phyloP scores from a whole-genome alignment of 805 yeast genomes.

The Metschnikowia borealis region DNA sequence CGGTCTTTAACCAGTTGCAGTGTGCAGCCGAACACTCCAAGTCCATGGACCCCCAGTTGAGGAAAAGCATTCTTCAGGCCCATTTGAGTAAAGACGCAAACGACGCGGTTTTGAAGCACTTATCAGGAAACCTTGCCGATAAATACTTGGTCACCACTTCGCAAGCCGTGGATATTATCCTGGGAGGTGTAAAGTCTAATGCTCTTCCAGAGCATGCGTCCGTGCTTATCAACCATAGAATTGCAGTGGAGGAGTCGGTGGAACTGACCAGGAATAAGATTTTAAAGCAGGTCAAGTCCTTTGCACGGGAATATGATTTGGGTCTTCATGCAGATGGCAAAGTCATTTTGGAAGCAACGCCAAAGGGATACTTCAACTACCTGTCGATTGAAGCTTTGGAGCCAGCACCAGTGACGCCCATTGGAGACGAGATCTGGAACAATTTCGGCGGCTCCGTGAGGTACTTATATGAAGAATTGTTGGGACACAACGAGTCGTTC shows the following conservation, averaged over 20 bases:
- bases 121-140: constrained; percentile 22
- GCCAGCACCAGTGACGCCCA: constrained; percentile 47
- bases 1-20: constrained; percentile 40
- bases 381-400: constrained; percentile 26
- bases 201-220: constrained; percentile 49
- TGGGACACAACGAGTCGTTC: constrained; percentile 20
- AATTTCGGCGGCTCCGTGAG: constrained; percentile 58
- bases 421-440: constrained; percentile 44
- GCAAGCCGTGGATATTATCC: constrained; percentile 45
- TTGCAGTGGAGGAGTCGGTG: constrained; percentile 36
- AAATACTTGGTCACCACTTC: constrained; percentile 43
- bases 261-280: constrained; percentile 29
- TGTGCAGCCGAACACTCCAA: constrained; percentile 45
- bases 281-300: constrained; percentile 23
- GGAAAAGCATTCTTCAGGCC: constrained; percentile 36
- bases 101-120: constrained; percentile 29
- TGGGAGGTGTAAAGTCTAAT: constrained; percentile 48
- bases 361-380: constrained; percentile 26
- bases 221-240: constrained; percentile 42
- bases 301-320: constrained; percentile 36
- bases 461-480: constrained; percentile 56
- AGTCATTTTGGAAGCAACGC: constrained; percentile 21
- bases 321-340: constrained; percentile 32
- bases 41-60: constrained; percentile 29
- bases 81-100: constrained; percentile 36